Evolutionary conservation across 305 asterid genomes (phyloP), one percentile per base, ranked within the genome.

Genomic region (Solanum hybrid): DNA sequence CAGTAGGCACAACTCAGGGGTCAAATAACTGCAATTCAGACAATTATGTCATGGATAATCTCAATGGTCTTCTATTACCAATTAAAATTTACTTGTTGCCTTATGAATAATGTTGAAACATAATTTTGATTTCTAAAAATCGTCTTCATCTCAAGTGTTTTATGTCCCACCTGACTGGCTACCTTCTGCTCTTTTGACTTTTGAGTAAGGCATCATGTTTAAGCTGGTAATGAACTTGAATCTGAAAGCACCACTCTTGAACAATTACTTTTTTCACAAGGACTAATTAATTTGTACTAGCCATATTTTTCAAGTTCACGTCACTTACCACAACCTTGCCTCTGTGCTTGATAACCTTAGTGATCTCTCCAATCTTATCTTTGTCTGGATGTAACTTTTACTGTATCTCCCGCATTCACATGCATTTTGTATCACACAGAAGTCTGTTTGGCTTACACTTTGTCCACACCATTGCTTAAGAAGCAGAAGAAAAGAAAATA

Each of bases 141-240:
- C 14, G 26, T 76, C 82, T 76, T 34, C 46, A 34, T 77, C 28
- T 95, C 99, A 74, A 97, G 92, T 22, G 96, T 95, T 91, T 95
- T 95, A 88, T 97, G 99, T 84, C 98, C 99, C 42, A 95, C 97
- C 87, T 98, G 92, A 94, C 98, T 96, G 26, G 90, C 95, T 81
- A 95, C 96, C 36, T 95, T 90, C 90, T 95, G 88, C 82, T 95
- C 97, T 91, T 95, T 22, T 64, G 73, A 64, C 73, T 64, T 64
- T 94, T 16, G 97, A 96, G 93, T 95, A 97, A 51, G 95, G 97
- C 98, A 97, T 97, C 94, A 96, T 98, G 9, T 96, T 97, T 77
- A 98, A 96, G 93, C 99, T 96, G 93, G 96, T 98, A 86, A 95
- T 93, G 98, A 3, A 98, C 99, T 93, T 95, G 98, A 22, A 96